phyloP scores from a whole-genome alignment of 305 asterid species.

The Andrographis paniculata region DNA sequence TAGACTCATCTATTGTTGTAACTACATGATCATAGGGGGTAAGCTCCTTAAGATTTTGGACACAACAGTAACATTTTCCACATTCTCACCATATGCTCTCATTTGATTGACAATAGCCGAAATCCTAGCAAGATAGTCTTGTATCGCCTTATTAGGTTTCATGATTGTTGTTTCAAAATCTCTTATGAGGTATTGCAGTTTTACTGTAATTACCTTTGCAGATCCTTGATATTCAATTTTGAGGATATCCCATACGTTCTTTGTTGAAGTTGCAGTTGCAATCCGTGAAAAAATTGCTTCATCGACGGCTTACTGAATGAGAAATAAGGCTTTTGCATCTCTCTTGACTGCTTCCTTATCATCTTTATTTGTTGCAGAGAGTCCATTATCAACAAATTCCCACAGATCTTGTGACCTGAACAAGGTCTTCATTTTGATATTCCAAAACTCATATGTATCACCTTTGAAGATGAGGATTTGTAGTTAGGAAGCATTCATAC shows the following conservation, averaged over 20 bases:
- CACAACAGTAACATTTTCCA: not conserved
- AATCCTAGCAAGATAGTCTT: conserved; percentile 5
- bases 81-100: conserved; percentile 8
- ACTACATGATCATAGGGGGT: conserved; percentile 11
- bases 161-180: conserved; percentile 8
- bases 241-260: not conserved
- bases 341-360: not conserved
- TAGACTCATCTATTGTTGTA: conserved; percentile 10
- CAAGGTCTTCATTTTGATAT: too few relatives aligned
- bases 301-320: conserved; percentile 4
- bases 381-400: too few relatives aligned
- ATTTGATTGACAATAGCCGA: not conserved
- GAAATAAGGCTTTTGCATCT: conserved; percentile 1
- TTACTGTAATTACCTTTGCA: not conserved
- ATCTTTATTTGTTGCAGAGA: too few relatives aligned
- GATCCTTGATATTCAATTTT: not conserved
- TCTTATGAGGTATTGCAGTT: not conserved
- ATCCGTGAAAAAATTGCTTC: conserved; percentile 4
- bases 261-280: not conserved
- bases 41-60: conserved; percentile 13
- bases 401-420: too few relatives aligned
- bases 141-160: not conserved
- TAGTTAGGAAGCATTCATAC: too few relatives aligned
- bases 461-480: too few relatives aligned
- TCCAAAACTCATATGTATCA: too few relatives aligned